Base-by-base conservation (phyloP, 1,139 yeast genomes). In the Scheffersomyces quercinus region DNA sequence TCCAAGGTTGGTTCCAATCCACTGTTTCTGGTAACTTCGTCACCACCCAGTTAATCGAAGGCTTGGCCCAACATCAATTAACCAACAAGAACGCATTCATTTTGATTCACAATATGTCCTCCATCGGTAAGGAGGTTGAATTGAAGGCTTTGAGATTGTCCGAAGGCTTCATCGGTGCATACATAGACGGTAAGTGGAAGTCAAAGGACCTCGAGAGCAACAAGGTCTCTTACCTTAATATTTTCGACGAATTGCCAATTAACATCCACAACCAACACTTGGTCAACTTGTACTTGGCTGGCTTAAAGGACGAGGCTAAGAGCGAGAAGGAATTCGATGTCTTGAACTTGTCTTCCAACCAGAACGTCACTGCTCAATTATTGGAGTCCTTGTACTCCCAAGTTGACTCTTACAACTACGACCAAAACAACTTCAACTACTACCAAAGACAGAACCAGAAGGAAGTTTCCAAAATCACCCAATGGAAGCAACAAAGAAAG, bases 1-100 rank as follows among this genome's bases (percentile, higher is more conserved):
- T 84, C 52, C 81, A 85, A 53, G 97, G 97, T 31, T 89, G 91
- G 91, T 89, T 86, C 68, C 82, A 87, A 59, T 76, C 87, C 40
- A 77, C 90, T 30, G 62, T 75, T 42, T 77, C 86, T 37, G 95
- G 95, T 40, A 81, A 80, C 59, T 83, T 83, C 60, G 79, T 83
- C 55, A 82, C 84, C 49, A 81, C 81, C 47, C 78, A 79, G 48
- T 72, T 84, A 47, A 76, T 86, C 37, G 95, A 86, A 54, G 77
- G 83, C 37, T 73, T 88, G 67, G 80, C 82, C 42, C 78, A 79
- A 50, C 83, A 81, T 62, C 91, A 86, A 70, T 68, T 77, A 53
- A 67, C 69, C 52, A 82, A 83, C 62, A 80, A 83, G 47, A 86
- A 87, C 56, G 69, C 88, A 8, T 74, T 89, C 47, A 72, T 88